Evolutionary conservation across 2,329 filamentous ascomycete species (phyloP).

Genomic region (Ramichloridium luteum): DNA sequence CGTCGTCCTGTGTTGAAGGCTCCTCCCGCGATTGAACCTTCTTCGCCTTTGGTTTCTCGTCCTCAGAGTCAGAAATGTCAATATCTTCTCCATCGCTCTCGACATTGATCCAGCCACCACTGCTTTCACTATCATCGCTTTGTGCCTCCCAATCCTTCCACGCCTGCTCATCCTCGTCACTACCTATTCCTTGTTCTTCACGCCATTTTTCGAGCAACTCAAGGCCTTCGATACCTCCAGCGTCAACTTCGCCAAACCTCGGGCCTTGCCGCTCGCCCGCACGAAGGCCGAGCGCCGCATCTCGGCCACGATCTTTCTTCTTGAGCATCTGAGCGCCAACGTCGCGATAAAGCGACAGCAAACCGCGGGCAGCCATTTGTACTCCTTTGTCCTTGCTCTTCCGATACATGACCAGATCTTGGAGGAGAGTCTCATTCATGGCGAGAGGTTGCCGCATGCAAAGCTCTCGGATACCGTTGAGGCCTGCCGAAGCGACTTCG

Average conservation of each 20-base stretch:
- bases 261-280: conserved; percentile 62
- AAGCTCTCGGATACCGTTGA: conserved; percentile 91
- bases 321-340: conserved; percentile 79
- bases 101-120: conserved; percentile 88
- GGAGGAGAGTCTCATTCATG: conserved; percentile 89
- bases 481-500: conserved; percentile 80
- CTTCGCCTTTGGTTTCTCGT: conserved; percentile 47
- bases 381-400: conserved; percentile 98
- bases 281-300: conserved; percentile 71
- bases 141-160: conserved; percentile 51
- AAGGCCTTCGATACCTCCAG: conserved; percentile 77
- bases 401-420: conserved; percentile 89
- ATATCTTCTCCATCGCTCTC: conserved; percentile 68
- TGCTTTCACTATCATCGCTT: conserved; percentile 52
- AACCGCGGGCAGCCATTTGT: conserved; percentile 95
- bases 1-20: conserved; percentile 5
- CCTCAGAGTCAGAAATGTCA: conserved; percentile 58
- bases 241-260: conserved; percentile 70
- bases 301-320: conserved; percentile 83
- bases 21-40: conserved; percentile 25
- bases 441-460: conserved; percentile 87
- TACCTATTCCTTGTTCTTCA: conserved; percentile 63
- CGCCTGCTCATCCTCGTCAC: conserved; percentile 46
- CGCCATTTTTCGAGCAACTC: conserved; percentile 90
- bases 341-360: conserved; percentile 82